Percentiles rank a stretch among this genome's conserved stretches.
Evolutionary conservation across 2,329 filamentous ascomycete genomes (phyloP).

Genomic region (Botrytis elliptica): DNA sequence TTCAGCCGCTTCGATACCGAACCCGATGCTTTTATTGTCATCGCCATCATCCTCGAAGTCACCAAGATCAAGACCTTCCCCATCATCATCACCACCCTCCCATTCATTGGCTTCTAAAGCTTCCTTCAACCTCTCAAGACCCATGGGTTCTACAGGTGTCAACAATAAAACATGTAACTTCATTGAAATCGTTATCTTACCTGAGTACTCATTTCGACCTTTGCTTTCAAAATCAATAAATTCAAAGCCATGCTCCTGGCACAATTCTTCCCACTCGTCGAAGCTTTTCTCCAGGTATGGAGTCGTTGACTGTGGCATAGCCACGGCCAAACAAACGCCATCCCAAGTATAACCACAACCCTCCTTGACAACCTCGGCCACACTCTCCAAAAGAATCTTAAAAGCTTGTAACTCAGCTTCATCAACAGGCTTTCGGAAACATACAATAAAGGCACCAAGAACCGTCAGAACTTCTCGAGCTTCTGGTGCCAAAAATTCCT

Average conservation of each 20-base stretch:
- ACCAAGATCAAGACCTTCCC: conserved; percentile 41
- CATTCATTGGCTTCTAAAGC: conserved; percentile 67
- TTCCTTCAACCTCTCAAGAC: conserved; percentile 58
- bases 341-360: conserved; percentile 64
- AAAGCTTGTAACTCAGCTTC: conserved; percentile 29
- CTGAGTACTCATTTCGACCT: conserved; percentile 57
- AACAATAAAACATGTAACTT: conserved; percentile 16
- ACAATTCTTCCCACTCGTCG: conserved; percentile 62
- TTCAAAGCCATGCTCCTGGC: conserved; percentile 58
- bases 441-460: conserved; percentile 59
- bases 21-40: conserved; percentile 34
- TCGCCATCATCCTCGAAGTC: conserved; percentile 39
- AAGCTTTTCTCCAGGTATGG: conserved; percentile 41
- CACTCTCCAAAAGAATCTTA: conserved; percentile 49
- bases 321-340: conserved; percentile 60
- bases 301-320: conserved; percentile 43
- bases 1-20: conserved; percentile 38
- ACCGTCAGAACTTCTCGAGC: conserved; percentile 61
- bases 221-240: conserved; percentile 56
- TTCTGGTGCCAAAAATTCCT: conserved; percentile 58
- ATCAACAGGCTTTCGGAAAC: conserved; percentile 47
- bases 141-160: conserved; percentile 51
- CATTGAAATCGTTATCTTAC: conserved; percentile 41
- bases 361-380: conserved; percentile 55
- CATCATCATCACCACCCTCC: conserved; percentile 44